Base-by-base conservation (phyloP, 2,329 filamentous ascomycete species). In the Arthroderma sp. region DNA sequence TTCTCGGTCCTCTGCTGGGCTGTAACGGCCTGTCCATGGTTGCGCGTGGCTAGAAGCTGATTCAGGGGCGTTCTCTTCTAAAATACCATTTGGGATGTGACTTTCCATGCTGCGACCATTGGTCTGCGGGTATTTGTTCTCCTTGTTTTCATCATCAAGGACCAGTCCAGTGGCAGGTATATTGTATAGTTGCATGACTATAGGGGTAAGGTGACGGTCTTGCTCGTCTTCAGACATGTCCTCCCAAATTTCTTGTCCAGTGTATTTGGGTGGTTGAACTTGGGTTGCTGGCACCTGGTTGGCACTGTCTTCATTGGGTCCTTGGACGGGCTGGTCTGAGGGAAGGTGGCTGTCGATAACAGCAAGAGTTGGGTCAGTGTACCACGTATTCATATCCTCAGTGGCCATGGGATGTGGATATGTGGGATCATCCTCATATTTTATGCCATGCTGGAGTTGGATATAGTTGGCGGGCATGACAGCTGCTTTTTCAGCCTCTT, bases 141-240 rank as follows among this genome's bases (percentile, higher is more conserved):
- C 59, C 25, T 60, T 60, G 37, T 60, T 55, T 35, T 56, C 56
- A 38, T 56, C 54, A 7, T 55, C 33, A 11, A 17, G 25, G 4
- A 38, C 17, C 8, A 35, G 5, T 41, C 51, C 2, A 21, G 47
- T 4, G 39, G n/a, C 23, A 23, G n/a, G 17, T 19, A 31, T 44
- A 38, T 41, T 21, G 17, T 9, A 35, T 11, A 38, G 7, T 13
- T 57, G 41, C n/a, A 39, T 53, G 19, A 39, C 4, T 8, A 19
- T 23, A 37, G 55, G 25, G n/a, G 37, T 31, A 1, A 11, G 33
- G 6, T 5, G 13, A 17, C 25, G 13, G 7, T 21, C 25, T 33
- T 28, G 37, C 37, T 58, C 54, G 21, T 58, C 59, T 23, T 56
- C 59, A 58, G 39, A 58, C 52, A 13, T 49, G 54, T 41, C 56